Conservation (phyloP, 176 grass and related monocot species). For the Tuctoria greenei region DNA sequence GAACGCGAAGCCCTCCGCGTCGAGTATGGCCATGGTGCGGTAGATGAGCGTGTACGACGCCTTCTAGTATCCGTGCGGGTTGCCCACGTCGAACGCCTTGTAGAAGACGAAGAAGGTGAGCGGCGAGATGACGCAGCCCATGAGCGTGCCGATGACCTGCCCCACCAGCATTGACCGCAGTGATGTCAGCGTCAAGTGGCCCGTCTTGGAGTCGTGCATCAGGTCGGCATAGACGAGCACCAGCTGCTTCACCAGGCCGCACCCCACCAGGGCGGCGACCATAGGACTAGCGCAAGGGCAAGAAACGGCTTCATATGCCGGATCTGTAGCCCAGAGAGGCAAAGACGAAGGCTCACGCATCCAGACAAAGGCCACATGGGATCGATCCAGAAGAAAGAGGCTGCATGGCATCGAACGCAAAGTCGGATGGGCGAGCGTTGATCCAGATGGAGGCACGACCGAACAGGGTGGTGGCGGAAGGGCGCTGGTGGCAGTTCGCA, state of each 20-base stretch:
- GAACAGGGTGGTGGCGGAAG: no score
- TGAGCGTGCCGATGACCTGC: constrained; percentile 71
- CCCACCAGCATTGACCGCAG: constrained; percentile 86
- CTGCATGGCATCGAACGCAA: no score
- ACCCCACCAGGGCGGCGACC: constrained; percentile 67
- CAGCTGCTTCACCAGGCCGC: constrained; percentile 80
- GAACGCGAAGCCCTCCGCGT: constrained; percentile 84
- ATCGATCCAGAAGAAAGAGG: no score
- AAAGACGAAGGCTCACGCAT: no score
- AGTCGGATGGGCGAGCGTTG: no score
- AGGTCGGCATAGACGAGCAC: constrained; percentile 85
- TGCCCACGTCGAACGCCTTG: constrained; percentile 82
- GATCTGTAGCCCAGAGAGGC: no score
- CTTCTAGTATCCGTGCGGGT: constrained; percentile 71
- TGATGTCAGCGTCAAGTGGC: constrained; percentile 87
- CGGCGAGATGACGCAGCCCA: constrained; percentile 92
- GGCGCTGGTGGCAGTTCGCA: no score
- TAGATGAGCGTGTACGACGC: constrained; percentile 95
- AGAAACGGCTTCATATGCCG: no score
- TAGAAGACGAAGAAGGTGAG: constrained; percentile 95
- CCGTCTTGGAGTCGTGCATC: constrained; percentile 98
- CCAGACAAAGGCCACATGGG: no score
- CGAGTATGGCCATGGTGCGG: constrained; percentile 94
- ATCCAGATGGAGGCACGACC: no score
- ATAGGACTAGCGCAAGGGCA: no score